phyloP scores from a whole-genome alignment of 495 filamentous ascomycete genomes.

The Pseudevernia furfuracea region DNA sequence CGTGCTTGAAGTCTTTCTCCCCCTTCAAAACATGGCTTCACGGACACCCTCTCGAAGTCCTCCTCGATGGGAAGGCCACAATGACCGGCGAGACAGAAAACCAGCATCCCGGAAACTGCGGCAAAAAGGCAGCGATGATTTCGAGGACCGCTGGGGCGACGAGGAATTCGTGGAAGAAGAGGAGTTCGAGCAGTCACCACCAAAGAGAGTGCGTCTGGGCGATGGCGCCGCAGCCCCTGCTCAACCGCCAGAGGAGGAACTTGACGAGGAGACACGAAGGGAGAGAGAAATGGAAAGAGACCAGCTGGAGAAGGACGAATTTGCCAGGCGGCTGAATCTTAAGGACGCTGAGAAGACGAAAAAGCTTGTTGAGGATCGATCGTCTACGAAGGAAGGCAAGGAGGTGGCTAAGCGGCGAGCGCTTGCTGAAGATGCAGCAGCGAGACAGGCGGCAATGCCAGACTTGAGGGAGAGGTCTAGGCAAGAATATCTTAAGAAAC shows the following conservation, averaged over 20 bases:
- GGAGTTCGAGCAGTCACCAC: constrained; percentile 45
- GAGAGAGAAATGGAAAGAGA: constrained; percentile 55
- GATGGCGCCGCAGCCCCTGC: constrained; percentile 43
- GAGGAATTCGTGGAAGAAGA: constrained; percentile 53
- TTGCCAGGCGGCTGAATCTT: constrained; percentile 60
- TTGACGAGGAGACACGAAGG: constrained; percentile 51
- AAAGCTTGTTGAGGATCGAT: constrained; percentile 60
- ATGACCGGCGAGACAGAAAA: constrained; percentile 12
- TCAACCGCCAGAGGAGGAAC: constrained; percentile 42
- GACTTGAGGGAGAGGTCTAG: constrained; percentile 75
- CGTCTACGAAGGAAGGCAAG: constrained; percentile 48
- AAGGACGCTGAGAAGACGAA: constrained; percentile 66
- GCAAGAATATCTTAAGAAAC: constrained; percentile 89
- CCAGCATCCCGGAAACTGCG: constrained; percentile 26
- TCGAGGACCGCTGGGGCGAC: constrained; percentile 74
- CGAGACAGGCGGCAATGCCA: constrained; percentile 56
- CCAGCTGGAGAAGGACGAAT: constrained; percentile 63
- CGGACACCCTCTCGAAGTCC: background rate
- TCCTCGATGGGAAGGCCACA: background rate
- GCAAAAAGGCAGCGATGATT: constrained; percentile 44
- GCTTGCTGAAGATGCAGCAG: constrained; percentile 57
- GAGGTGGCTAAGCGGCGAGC: constrained; percentile 52
- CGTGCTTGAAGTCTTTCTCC: background rate
- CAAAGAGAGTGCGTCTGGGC: constrained; percentile 53
- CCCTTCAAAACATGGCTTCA: constrained; percentile 7